Evolutionary conservation across 306 rosid species (phyloP), one percentile per base, ranked within the genome.

Genomic region (Pterocarpus macrocarpus): DNA sequence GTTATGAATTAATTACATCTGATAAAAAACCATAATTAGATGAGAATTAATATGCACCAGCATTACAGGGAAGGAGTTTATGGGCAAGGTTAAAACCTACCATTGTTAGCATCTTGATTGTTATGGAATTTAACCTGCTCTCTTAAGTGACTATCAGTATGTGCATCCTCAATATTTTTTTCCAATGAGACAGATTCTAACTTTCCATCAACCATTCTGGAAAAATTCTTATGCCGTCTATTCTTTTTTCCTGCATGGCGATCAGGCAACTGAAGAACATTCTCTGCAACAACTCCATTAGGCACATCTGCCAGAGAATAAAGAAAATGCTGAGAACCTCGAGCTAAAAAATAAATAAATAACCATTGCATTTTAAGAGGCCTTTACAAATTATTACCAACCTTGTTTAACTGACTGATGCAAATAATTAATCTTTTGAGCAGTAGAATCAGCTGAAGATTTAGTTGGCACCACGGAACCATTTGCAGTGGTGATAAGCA

Each of bases 161-260:
- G 71, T 84, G 87, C 62, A 82, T 67, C 82, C 64, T 83, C 90
- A 41, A 11, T 71, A 79, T 52, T 90, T 62, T 77, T 87, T 53
- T 79, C 90, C 67, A 81, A 77, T 47, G 86, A 63, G 66, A 78
- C 70, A 41, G 66, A 38, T 68, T 80, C 90, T 76, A 75, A 69
- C 86, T 85, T 92, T 85, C 88, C 94, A 66, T 90, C 94, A 63
- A 77, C 68, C 68, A 75, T 55, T 83, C 77, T 93, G 64, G 92
- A 78, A 79, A 91, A 85, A 88, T 81, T 88, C 84, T 79, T 93
- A 22, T 81, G 93, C 36, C 97, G 86, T 83, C 87, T 89, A 69
- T 89, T 85, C 83, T 79, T 92, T 90, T 81, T 93, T 13, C 91
- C 97, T 50, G 87, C 62, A 35, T 88, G 94, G 73, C 90, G 84